Base-by-base conservation (phyloP, 352 stramenopile species). In the Pilasporangium apinafurcum region DNA sequence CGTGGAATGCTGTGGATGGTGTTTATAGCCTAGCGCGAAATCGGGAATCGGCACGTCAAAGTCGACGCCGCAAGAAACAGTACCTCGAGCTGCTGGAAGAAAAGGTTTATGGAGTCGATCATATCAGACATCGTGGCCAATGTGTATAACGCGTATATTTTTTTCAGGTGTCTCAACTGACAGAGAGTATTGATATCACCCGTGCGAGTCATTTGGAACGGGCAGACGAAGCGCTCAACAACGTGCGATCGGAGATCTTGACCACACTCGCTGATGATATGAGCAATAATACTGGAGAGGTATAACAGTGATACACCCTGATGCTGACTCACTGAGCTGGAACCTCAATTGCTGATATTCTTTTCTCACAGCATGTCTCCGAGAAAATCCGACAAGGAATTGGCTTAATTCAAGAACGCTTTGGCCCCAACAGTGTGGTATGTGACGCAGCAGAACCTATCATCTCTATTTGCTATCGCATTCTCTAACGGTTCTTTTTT, bases 1-100 rank as follows among this genome's bases (percentile, higher is more conserved):
- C n/a, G n/a, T n/a, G n/a, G 13, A 2, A n/a, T 16, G 40, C 34
- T 10, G 16, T 22, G 24, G 20, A 5, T 36, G 10, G 1, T 42
- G 8, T 48, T 12, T 12, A 18, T n/a, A 80, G 75, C 37, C 53
- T 94, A 13, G 82, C 81, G 31, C 68, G 83, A 37, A 95, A 95
- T 57, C 76, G 83, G n/a, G 83, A 95, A 59, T 95, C 83, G 3
- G 83, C 83, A 5, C 78, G 83, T 27, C 83, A 95, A 56, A 95
- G 83, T 50, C 83, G 83, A 13, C 80, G 83, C 36, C 80, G 83
- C 26, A 95, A 95, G 71, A 95, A 95, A 41, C 83, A 95, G 54
- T 95, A 95, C 38, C 41, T 95, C 25, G 83, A 95, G 56, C 53
- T 95, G 18, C 52, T 95, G 6, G 83, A 95, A 60, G 83, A 92